These are phyloP conservation scores for Phytopythium aichiense DNA, from an alignment of 352 stramenopile species.

Conservation along the genomic window DNA sequence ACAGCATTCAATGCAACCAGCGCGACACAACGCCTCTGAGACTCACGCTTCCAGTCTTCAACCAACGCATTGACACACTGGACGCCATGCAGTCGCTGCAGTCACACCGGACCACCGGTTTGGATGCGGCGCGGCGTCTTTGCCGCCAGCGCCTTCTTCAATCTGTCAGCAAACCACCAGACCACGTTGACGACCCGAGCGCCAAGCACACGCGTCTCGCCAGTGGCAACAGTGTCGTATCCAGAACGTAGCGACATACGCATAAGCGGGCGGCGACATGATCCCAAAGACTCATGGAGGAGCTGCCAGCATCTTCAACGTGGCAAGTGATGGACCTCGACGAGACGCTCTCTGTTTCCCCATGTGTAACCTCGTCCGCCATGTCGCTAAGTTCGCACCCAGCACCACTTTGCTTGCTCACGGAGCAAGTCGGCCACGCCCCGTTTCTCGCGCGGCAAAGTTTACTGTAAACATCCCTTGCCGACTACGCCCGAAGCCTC, in stretches of 20 bases:
- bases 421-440: neutral
- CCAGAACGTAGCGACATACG: no score
- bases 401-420: constrained; percentile 22
- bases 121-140: neutral
- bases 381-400: constrained; percentile 6
- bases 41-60: neutral
- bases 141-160: constrained; percentile 5
- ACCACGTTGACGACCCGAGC: no score
- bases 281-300: no score
- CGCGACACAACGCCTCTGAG: neutral
- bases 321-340: neutral
- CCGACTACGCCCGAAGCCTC: neutral
- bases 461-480: neutral
- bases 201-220: no score
- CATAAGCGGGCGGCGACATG: no score
- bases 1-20: neutral
- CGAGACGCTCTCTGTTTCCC: neutral
- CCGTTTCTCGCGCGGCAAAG: neutral
- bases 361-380: neutral
- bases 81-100: neutral
- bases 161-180: neutral
- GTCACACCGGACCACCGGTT: constrained; percentile 8
- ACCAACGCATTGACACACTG: neutral
- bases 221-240: no score
- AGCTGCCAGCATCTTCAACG: neutral